Conservation (phyloP, 805 yeast genomes). For the Wickerhamiella australiensis region DNA sequence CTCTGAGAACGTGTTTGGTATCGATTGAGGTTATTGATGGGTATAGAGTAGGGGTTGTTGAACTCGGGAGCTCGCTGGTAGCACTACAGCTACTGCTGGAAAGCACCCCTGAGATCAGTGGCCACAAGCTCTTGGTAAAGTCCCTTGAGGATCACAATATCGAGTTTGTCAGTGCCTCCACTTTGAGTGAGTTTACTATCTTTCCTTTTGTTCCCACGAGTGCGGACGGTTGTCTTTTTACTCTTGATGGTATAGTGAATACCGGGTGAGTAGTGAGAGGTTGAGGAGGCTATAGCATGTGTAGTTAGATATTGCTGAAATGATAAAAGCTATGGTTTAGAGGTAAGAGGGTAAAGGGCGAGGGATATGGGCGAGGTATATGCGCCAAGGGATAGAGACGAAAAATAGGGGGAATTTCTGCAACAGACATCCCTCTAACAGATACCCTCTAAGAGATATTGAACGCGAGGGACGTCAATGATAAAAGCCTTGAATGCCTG, state of each 20-base stretch:
- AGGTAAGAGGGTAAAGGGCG: too few relatives aligned
- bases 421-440: too few relatives aligned
- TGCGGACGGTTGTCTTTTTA: neutral
- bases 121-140: neutral
- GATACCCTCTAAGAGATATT: too few relatives aligned
- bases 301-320: too few relatives aligned
- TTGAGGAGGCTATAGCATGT: too few relatives aligned
- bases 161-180: neutral
- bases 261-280: too few relatives aligned
- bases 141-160: neutral
- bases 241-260: neutral
- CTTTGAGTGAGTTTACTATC: neutral
- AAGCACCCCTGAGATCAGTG: neutral
- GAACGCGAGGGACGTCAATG: too few relatives aligned
- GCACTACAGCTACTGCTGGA: neutral
- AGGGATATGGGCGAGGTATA: too few relatives aligned
- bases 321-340: too few relatives aligned
- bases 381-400: too few relatives aligned
- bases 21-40: neutral
- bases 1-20: neutral
- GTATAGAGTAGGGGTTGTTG: neutral
- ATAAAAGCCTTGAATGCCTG: too few relatives aligned
- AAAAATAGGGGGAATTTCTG: too few relatives aligned
- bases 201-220: conserved; percentile 1
- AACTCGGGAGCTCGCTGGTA: neutral